phyloP scores from a whole-genome alignment of 129 eudicot genomes.

The Lactuca sativa region DNA sequence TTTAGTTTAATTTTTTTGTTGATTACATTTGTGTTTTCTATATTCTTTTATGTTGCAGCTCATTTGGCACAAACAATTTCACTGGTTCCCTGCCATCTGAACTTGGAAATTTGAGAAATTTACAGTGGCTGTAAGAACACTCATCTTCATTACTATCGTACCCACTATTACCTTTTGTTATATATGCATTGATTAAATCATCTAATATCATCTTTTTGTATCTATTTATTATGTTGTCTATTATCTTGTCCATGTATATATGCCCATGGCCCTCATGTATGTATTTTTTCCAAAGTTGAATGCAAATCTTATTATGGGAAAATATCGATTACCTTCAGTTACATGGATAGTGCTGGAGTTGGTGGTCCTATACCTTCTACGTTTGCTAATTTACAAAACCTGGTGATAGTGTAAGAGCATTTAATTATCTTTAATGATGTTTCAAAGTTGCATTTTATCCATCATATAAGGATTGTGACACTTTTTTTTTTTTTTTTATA shows the following conservation, averaged over 20 bases:
- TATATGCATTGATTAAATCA: neutral
- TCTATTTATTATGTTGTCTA: too few relatives aligned
- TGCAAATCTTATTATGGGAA: too few relatives aligned
- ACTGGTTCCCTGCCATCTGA: conserved; percentile 73
- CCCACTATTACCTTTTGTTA: neutral
- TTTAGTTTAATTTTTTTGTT: conserved; percentile 2
- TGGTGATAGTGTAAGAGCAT: conserved; percentile 56
- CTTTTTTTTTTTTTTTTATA: neutral
- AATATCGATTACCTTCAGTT: conserved; percentile 38
- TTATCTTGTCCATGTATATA: too few relatives aligned
- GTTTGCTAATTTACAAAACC: conserved; percentile 49
- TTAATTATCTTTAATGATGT: neutral
- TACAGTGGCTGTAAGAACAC: conserved; percentile 60
- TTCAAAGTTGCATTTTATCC: neutral
- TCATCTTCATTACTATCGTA: neutral
- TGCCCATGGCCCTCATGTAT: too few relatives aligned
- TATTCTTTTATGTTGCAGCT: conserved; percentile 33
- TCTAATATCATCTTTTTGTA: neutral
- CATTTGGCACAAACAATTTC: conserved; percentile 58
- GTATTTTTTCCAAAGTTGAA: too few relatives aligned
- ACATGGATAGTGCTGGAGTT: conserved; percentile 67
- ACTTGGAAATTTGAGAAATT: conserved; percentile 55
- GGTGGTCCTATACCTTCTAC: conserved; percentile 67
- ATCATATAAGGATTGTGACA: neutral
- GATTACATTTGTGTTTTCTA: conserved; percentile 3